Conservation (phyloP, 257 asterid species). For the Solanum sejunctum region DNA sequence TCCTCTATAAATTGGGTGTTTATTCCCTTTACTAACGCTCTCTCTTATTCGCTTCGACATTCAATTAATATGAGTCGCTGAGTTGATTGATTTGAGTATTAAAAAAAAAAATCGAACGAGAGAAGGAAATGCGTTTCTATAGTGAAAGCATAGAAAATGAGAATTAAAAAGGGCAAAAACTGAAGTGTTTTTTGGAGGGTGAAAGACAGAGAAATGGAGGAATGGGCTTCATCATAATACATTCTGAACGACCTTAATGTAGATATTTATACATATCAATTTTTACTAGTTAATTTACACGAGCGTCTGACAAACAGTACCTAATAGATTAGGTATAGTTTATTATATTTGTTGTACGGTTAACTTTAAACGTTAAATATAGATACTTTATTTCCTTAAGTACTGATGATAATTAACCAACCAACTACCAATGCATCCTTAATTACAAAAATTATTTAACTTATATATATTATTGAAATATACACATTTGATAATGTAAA, state of each 20-base stretch:
- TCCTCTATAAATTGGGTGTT: slow-evolving; percentile 53
- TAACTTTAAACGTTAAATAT: background rate
- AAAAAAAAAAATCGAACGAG: too few species aligned
- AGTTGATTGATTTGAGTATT: too few species aligned
- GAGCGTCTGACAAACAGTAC: background rate
- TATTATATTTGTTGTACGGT: background rate
- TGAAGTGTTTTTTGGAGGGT: background rate
- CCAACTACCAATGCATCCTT: background rate
- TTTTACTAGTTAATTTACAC: background rate
- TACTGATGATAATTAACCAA: background rate
- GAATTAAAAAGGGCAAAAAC: background rate
- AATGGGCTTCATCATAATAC: background rate
- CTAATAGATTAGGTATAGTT: background rate
- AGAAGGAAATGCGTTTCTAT: too few species aligned
- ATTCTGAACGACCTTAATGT: background rate
- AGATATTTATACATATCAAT: background rate
- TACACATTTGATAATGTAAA: background rate
- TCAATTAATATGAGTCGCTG: background rate
- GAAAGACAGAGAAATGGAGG: background rate
- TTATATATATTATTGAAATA: background rate
- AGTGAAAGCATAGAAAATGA: background rate
- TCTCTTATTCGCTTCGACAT: background rate
- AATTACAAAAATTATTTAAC: background rate
- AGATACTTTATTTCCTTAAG: background rate
- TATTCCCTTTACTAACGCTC: slow-evolving; percentile 14